These are phyloP conservation scores for Penicillium sp. DNA, from an alignment of 2,329 filamentous ascomycete genomes.

Conservation along the genomic window DNA sequence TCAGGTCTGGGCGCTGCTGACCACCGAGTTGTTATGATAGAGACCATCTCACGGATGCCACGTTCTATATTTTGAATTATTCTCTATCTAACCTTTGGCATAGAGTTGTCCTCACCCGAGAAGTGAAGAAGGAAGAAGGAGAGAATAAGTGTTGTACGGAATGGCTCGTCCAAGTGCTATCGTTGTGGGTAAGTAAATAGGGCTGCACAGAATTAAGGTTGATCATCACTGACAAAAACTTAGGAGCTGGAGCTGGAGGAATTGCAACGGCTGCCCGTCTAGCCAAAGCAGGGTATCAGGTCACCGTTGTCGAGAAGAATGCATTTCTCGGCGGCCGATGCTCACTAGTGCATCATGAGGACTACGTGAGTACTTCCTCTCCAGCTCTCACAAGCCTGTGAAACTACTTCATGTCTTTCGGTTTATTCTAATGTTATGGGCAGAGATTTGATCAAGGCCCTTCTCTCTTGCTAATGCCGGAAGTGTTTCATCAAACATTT, in stretches of 20 bases:
- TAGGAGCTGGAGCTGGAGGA: constrained; percentile 62
- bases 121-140: not conserved
- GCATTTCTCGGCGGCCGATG: constrained; percentile 71
- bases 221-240: not conserved
- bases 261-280: constrained; percentile 72
- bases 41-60: not conserved
- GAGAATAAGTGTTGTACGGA: not conserved
- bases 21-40: constrained; percentile 1
- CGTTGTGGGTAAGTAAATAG: not conserved
- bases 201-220: not conserved
- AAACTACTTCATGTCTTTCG: not conserved
- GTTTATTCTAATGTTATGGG: constrained; percentile 1
- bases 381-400: not conserved
- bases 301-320: constrained; percentile 81
- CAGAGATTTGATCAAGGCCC: constrained; percentile 75
- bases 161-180: constrained; percentile 1
- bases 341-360: constrained; percentile 62
- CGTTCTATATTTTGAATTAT: not conserved
- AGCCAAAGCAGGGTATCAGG: constrained; percentile 67
- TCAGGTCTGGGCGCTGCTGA: not conserved
- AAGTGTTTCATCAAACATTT: constrained; percentile 70
- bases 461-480: constrained; percentile 70
- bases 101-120: not conserved
- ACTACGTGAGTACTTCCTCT: constrained; percentile 50
- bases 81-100: not conserved